Percentiles rank a stretch among this genome's conserved stretches.
phyloP scores from a whole-genome alignment of 1,139 yeast genomes.

The Candida tetrigidarum region DNA sequence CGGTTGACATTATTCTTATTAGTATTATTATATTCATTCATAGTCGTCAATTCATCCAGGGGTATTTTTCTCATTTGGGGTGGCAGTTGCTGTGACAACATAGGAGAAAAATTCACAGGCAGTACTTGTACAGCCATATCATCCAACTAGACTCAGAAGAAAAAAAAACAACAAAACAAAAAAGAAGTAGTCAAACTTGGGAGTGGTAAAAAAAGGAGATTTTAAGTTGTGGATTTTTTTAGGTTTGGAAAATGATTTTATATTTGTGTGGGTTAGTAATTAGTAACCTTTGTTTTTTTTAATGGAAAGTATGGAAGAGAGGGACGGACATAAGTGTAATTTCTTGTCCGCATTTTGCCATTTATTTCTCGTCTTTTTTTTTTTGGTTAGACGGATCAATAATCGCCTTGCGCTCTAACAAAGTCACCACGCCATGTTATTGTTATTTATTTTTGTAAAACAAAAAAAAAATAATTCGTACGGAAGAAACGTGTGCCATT shows the following conservation, averaged over 20 bases:
- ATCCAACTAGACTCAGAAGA: neutral
- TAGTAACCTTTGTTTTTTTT: neutral
- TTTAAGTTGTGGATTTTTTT: no score
- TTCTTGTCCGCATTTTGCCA: neutral
- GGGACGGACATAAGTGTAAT: neutral
- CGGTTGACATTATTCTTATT: neutral
- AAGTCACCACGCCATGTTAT: neutral
- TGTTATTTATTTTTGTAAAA: no score
- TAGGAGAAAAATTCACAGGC: neutral
- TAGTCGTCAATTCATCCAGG: conserved; percentile 3
- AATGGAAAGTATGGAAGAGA: neutral
- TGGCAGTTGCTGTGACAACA: conserved; percentile 6
- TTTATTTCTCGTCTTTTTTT: neutral
- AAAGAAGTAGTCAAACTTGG: no score
- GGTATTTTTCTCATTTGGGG: conserved; percentile 1
- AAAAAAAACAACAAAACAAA: neutral
- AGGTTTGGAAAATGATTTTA: neutral
- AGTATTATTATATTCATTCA: neutral
- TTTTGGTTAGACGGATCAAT: neutral
- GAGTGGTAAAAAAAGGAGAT: neutral
- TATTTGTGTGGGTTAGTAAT: neutral
- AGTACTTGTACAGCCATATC: conserved; percentile 4
- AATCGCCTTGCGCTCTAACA: neutral
- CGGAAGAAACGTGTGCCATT: neutral
- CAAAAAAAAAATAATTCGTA: no score